A percentile compares a stretch with the other conserved stretches of the same genome.
phyloP scores from a whole-genome alignment of 805 yeast species.

The Candida tibetensis region DNA sequence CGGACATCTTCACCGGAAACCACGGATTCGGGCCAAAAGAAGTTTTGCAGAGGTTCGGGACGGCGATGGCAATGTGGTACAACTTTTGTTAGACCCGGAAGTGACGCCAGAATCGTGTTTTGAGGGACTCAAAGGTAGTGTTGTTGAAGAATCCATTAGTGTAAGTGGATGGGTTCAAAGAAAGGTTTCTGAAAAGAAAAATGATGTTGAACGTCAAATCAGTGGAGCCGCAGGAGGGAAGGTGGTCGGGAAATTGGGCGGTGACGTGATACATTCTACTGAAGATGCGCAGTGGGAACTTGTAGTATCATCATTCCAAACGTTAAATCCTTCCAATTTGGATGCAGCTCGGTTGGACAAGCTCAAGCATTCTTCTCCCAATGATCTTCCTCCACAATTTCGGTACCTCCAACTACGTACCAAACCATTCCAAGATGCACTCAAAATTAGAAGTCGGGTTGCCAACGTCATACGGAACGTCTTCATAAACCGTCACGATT shows the following conservation, averaged over 20 bases:
- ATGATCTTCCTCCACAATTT: constrained; percentile 72
- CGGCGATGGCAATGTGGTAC: constrained; percentile 61
- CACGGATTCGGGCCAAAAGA: constrained; percentile 65
- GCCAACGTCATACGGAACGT: constrained; percentile 45
- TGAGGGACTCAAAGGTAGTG: constrained; percentile 45
- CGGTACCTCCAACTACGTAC: constrained; percentile 78
- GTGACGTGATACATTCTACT: not conserved
- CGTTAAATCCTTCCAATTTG: constrained; percentile 61
- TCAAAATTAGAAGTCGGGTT: constrained; percentile 56
- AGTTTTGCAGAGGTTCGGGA: constrained; percentile 79
- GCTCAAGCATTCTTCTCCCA: constrained; percentile 47
- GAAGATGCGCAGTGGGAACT: constrained; percentile 53
- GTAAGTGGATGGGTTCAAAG: constrained; percentile 54
- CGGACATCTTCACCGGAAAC: constrained; percentile 84
- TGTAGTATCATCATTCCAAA: constrained; percentile 46
- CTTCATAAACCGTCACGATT: constrained; percentile 40
- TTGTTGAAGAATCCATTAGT: constrained; percentile 69
- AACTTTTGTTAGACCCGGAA: constrained; percentile 43
- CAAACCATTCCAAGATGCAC: constrained; percentile 51
- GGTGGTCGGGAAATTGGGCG: not conserved
- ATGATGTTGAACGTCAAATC: constrained; percentile 7
- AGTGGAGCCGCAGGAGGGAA: constrained; percentile 5
- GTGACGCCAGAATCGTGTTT: constrained; percentile 37
- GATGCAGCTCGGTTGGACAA: constrained; percentile 68
- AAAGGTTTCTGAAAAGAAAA: constrained; percentile 24